phyloP scores from a whole-genome alignment of 129 eudicot genomes.

The Glebionis coronaria region DNA sequence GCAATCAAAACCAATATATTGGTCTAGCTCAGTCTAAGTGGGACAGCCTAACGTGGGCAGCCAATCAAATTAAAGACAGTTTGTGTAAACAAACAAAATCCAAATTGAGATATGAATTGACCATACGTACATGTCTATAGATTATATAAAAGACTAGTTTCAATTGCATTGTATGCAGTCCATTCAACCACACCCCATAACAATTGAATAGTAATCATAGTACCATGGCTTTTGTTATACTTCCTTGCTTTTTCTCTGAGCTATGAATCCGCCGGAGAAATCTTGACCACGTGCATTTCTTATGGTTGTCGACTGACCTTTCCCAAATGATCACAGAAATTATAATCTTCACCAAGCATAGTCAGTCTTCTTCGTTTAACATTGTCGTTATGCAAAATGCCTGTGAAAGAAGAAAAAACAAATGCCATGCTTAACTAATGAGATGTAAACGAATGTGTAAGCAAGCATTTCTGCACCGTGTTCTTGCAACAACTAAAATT shows the following conservation, averaged over 20 bases:
- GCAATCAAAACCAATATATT: conserved; percentile 9
- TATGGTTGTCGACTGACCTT: too few species aligned
- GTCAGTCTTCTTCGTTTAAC: background rate
- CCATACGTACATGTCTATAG: conserved; percentile 6
- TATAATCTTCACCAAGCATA: background rate
- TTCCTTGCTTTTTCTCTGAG: too few species aligned
- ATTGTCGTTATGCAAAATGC: background rate
- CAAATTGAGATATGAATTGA: conserved; percentile 7
- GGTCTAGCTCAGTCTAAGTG: background rate
- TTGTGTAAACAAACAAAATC: conserved; percentile 7
- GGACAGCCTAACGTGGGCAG: conserved; percentile 13
- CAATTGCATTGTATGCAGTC: background rate
- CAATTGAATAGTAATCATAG: background rate
- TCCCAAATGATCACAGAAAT: background rate
- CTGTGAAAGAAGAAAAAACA: too few species aligned
- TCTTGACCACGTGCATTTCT: too few species aligned
- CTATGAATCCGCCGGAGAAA: too few species aligned
- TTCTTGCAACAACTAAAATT: too few species aligned
- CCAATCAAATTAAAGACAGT: background rate
- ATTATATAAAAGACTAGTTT: background rate
- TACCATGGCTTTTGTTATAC: background rate
- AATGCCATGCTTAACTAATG: too few species aligned
- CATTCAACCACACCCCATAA: background rate
- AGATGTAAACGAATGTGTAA: too few species aligned
- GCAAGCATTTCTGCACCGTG: too few species aligned